Evolutionary conservation across 169 alveolate species (phyloP).

Genomic region (Babesia sp.): DNA sequence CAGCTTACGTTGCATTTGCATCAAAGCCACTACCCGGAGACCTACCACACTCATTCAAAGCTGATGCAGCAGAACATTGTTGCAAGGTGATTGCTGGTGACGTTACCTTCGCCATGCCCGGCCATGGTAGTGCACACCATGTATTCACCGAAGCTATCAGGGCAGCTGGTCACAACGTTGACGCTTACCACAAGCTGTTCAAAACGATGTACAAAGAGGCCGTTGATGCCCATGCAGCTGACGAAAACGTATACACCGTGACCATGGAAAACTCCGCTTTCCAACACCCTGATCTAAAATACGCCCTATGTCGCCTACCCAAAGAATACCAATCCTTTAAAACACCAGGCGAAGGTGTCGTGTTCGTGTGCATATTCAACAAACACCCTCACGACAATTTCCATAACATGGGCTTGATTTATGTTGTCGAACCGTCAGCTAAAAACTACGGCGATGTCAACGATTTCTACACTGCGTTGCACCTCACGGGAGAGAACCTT

Average conservation of each 20-base stretch:
- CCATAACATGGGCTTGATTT: slow-evolving; percentile 69
- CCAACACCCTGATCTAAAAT: slow-evolving; percentile 37
- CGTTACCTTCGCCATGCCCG: slow-evolving; percentile 52
- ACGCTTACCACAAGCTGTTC: slow-evolving; percentile 64
- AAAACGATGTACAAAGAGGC: slow-evolving; percentile 38
- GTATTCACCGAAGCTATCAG: slow-evolving; percentile 62
- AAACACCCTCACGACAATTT: slow-evolving; percentile 46
- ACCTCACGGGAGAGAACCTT: slow-evolving; percentile 73
- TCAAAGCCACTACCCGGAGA: slow-evolving; percentile 39
- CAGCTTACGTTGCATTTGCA: slow-evolving; percentile 74
- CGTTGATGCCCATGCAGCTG: slow-evolving; percentile 18
- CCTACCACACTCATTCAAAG: slow-evolving; percentile 56
- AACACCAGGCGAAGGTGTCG: slow-evolving; percentile 58
- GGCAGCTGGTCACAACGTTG: slow-evolving; percentile 63
- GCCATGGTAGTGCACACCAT: slow-evolving; percentile 64
- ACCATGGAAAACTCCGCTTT: slow-evolving; percentile 27
- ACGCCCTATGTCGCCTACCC: slow-evolving; percentile 59
- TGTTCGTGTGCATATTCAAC: slow-evolving; percentile 52
- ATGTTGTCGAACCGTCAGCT: slow-evolving; percentile 77
- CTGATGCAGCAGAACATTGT: slow-evolving; percentile 59
- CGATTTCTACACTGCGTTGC: slow-evolving; percentile 72
- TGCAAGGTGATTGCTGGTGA: slow-evolving; percentile 72
- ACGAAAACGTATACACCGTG: slow-evolving; percentile 7
- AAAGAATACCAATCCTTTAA: slow-evolving; percentile 52
- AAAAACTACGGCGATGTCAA: slow-evolving; percentile 56